Evolutionary conservation across 1,284 basidiomycete genomes (phyloP), one percentile per base, ranked within the genome.

Genomic region (Trichosporon ovoides): DNA sequence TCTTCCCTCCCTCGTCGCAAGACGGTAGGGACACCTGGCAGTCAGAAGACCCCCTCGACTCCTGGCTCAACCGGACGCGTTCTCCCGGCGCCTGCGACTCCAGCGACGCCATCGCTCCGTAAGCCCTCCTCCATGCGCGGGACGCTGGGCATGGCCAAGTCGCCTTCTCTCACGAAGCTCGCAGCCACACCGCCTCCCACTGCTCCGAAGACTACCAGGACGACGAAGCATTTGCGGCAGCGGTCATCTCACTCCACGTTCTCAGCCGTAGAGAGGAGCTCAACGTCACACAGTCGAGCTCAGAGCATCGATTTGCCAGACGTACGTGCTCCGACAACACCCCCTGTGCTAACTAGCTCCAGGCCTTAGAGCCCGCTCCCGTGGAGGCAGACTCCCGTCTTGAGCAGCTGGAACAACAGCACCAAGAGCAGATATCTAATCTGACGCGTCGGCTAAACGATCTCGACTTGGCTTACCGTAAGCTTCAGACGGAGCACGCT

Each of bases 401-500:
- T 16, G 43, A 48, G 22, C 43, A 48, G 22, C 12, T 48, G 22
- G 43, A 48, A 14, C 43, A 48, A 9, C 43, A 48, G 16, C 37
- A 52, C 28, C 16, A 9, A 31, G 46, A 34, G n/a, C 36, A 50
- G 36, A 20, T 34, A 14, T 22, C 18, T 14, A 20, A 28, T 5
- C 28, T 58, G 13, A 54, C 28, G 22, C 31, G 31, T 20, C 34
- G 48, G 6, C 38, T 58, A 12, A 53, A 60, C 5, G 56, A 63
- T 2, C 34, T 69, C n/a, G 60, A 70, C 48, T 28, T 51, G n/a
- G 57, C 53, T n/a, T 69, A 68, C 37, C 52, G 51, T 9, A 38
- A 53, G 7, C 57, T 72, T 3, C 50, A 65, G 36, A 57, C 51
- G 12, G 67, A 67, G 51, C 70, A 72, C 58, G 60, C 54, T 13